These are phyloP conservation scores for Kitagawia praeruptora DNA, from an alignment of 129 eudicot genomes.

Conservation along the genomic window DNA sequence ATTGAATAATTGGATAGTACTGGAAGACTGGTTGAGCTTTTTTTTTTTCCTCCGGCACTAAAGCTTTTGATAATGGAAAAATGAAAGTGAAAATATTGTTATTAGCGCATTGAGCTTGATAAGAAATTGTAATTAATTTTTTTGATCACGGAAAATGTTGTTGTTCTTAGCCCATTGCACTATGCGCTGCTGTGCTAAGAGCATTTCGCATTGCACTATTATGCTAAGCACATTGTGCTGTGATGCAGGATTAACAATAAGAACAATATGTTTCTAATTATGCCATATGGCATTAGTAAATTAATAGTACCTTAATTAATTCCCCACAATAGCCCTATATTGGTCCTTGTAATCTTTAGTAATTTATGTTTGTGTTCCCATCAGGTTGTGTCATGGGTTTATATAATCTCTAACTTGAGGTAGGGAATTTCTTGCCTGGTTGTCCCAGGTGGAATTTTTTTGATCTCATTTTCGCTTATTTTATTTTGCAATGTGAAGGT, in stretches of 20 bases:
- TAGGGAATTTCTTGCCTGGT: background rate
- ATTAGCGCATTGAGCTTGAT: background rate
- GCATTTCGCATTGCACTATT: too few relatives aligned
- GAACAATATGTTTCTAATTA: too few relatives aligned
- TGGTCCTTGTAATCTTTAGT: too few relatives aligned
- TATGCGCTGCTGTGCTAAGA: too few relatives aligned
- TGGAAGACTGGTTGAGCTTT: background rate
- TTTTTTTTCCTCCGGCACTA: background rate
- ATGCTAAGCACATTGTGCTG: background rate
- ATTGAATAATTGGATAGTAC: background rate
- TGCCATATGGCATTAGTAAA: background rate
- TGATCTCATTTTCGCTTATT: background rate
- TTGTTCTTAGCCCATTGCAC: background rate
- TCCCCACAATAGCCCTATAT: background rate
- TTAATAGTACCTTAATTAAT: too few relatives aligned
- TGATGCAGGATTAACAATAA: background rate
- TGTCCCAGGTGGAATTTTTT: background rate
- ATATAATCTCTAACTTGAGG: slow-evolving; percentile 21
- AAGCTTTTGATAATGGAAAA: background rate
- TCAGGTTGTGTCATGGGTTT: background rate
- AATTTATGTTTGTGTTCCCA: background rate
- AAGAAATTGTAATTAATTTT: too few relatives aligned
- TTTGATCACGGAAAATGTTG: background rate
- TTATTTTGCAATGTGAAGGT: background rate
- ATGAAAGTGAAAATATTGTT: background rate